Base-by-base conservation (phyloP, 257 asterid genomes). In the Verbena officinalis region DNA sequence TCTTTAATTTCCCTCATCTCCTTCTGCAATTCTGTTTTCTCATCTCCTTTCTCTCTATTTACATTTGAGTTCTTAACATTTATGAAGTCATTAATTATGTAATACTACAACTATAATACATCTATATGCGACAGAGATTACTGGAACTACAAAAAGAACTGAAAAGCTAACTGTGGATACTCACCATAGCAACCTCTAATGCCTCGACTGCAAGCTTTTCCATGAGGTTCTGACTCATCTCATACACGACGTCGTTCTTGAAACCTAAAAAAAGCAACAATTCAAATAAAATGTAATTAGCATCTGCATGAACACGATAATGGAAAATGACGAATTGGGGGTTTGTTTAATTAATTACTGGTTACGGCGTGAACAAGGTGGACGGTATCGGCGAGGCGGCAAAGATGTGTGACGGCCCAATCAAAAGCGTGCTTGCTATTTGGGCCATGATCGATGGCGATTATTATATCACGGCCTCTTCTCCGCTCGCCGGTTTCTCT, bases 341-440 rank as follows among this genome's bases (percentile, higher is more conserved):
- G 27, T 3, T 17, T n/a, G n/a, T n/a, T n/a, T n/a, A n/a, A 27
- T 27, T 27, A 27, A 27, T 10, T 79, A 90, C 96, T 80, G 76
- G 95, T 84, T 27, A 90, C 81, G 73, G 77, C 95, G 65, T 77
- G 93, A 55, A 93, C 80, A 43, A 93, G 90, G 70, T 93, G 96
- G 52, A 93, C 13, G 19, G 96, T 93, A 57, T 90, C 97, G 49
- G 94, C 89, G 54, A 89, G 86, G 61, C 97, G 99, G 79, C 95
- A 90, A 52, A 90, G 82, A 71, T 93, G 97, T 13, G 89, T 77
- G 8, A 90, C 1, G 9, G 95, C 92, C 97, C 99, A 93, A 84
- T 93, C 88, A 68, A 93, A 93, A 55, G 97, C 99, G 86, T 80
- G 95, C 73, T 86, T 90, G 75, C 99, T 93, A 4, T 86, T 93